Percentiles rank a stretch among this genome's conserved stretches.
Conservation (phyloP, 1,284 basidiomycete species). For the Fomitiporia mediterranea region DNA sequence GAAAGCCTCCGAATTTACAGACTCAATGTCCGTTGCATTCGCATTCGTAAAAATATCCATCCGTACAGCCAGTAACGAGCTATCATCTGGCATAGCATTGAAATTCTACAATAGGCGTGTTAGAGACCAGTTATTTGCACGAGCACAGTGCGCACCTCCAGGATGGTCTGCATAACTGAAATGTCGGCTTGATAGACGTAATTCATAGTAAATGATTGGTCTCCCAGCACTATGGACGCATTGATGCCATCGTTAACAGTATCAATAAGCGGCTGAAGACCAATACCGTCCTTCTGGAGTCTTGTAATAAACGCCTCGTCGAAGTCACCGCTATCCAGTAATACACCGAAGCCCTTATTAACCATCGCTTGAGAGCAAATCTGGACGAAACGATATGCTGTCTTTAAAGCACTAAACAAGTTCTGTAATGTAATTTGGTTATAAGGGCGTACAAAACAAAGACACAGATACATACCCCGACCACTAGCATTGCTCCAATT, state of each 20-base stretch:
- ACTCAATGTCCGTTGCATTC: background rate
- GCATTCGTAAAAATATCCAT: constrained; percentile 13
- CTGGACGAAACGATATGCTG: constrained; percentile 11
- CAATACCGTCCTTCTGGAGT: constrained; percentile 14
- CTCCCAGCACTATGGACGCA: background rate
- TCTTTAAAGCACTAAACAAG: constrained; percentile 8
- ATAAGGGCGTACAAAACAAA: background rate
- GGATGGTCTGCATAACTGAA: constrained; percentile 8
- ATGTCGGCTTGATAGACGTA: constrained; percentile 10
- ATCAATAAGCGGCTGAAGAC: background rate
- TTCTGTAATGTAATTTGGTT: background rate
- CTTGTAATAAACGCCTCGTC: background rate
- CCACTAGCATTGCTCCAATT: constrained; percentile 11
- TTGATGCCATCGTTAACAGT: constrained; percentile 9
- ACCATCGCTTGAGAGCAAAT: background rate
- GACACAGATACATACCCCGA: constrained; percentile 11
- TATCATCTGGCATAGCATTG: constrained; percentile 13
- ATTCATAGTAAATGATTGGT: background rate
- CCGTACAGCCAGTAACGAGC: constrained; percentile 8
- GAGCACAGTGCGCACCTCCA: constrained; percentile 4
- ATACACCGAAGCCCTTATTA: constrained; percentile 1
- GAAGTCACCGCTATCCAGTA: constrained; percentile 6
- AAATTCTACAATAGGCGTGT: constrained; percentile 9
- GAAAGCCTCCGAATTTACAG: constrained; percentile 10
- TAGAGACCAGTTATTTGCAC: background rate